phyloP scores from a whole-genome alignment of 768 basidiomycete genomes.

The Auricularia sp. region DNA sequence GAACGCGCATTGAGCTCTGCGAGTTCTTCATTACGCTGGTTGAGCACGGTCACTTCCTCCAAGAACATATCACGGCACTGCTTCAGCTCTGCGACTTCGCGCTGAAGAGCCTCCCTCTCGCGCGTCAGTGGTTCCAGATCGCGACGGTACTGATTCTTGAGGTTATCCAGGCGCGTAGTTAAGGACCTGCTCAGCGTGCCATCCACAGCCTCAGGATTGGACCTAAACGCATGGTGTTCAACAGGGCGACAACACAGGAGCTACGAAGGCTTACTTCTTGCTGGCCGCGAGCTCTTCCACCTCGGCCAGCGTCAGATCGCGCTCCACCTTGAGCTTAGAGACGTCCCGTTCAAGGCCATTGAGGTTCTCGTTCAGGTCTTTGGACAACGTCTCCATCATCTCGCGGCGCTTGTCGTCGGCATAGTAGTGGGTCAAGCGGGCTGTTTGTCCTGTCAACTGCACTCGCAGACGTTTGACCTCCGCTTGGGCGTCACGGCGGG shows the following conservation, averaged over 20 bases:
- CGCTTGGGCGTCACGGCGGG: slow-evolving; percentile 82
- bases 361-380: slow-evolving; percentile 68
- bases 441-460: slow-evolving; percentile 82
- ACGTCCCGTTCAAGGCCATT: slow-evolving; percentile 75
- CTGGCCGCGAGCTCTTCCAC: slow-evolving; percentile 78
- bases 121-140: slow-evolving; percentile 79
- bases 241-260: not conserved
- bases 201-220: slow-evolving; percentile 13
- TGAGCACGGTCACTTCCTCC: slow-evolving; percentile 86
- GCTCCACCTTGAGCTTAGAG: slow-evolving; percentile 76
- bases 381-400: slow-evolving; percentile 64
- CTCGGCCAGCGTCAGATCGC: slow-evolving; percentile 88
- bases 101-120: slow-evolving; percentile 64
- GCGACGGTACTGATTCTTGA: slow-evolving; percentile 79
- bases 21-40: slow-evolving; percentile 86
- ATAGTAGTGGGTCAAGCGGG: slow-evolving; percentile 72
- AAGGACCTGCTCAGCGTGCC: slow-evolving; percentile 49
- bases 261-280: slow-evolving; percentile 45
- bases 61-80: slow-evolving; percentile 77
- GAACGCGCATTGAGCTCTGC: slow-evolving; percentile 81
- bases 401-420: slow-evolving; percentile 73
- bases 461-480: slow-evolving; percentile 82
- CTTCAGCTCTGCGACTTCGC: slow-evolving; percentile 82
- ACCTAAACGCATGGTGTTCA: not conserved
- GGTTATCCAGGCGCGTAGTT: slow-evolving; percentile 72